Evolutionary conservation across 495 filamentous ascomycete species (phyloP).

Genomic region (Saxophila tyrrhenica): DNA sequence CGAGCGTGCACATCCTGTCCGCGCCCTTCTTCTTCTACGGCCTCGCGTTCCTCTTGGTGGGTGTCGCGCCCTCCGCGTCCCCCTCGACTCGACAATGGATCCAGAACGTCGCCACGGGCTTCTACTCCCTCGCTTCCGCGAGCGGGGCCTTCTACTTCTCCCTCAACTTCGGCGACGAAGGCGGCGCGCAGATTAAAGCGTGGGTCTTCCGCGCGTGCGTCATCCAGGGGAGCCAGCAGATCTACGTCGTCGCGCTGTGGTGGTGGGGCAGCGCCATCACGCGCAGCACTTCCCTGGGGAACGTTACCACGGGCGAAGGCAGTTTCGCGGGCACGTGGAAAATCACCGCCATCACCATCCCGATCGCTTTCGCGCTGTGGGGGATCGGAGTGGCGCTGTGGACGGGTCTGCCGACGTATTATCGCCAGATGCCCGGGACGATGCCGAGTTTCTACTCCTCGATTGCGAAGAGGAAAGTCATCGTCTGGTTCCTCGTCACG

Average conservation of each 20-base stretch:
- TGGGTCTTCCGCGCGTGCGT: constrained; percentile 54
- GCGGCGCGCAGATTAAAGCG: constrained; percentile 44
- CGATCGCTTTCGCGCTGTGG: constrained; percentile 41
- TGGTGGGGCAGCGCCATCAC: constrained; percentile 43
- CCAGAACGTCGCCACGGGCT: constrained; percentile 47
- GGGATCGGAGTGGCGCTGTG: constrained; percentile 40
- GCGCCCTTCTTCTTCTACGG: constrained; percentile 51
- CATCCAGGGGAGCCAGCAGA: constrained; percentile 52
- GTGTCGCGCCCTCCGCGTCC: constrained; percentile 40
- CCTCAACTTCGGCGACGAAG: constrained; percentile 56
- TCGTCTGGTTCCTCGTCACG: constrained; percentile 49
- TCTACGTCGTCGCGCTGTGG: constrained; percentile 54
- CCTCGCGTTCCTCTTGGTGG: constrained; percentile 50
- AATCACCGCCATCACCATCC: constrained; percentile 39
- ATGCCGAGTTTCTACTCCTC: constrained; percentile 51
- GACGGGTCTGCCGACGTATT: constrained; percentile 51
- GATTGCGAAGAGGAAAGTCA: constrained; percentile 44
- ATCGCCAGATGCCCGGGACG: constrained; percentile 53
- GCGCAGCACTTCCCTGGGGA: background rate
- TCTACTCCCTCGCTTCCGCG: constrained; percentile 50
- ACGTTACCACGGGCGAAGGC: constrained; percentile 5
- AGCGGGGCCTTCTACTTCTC: constrained; percentile 52
- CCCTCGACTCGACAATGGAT: constrained; percentile 34
- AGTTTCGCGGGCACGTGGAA: constrained; percentile 13
- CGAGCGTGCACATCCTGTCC: constrained; percentile 46